Percentiles rank a stretch among this genome's conserved stretches.
Evolutionary conservation across 805 yeast genomes (phyloP).

Genomic region (Cyberlindnera euphorbiae): DNA sequence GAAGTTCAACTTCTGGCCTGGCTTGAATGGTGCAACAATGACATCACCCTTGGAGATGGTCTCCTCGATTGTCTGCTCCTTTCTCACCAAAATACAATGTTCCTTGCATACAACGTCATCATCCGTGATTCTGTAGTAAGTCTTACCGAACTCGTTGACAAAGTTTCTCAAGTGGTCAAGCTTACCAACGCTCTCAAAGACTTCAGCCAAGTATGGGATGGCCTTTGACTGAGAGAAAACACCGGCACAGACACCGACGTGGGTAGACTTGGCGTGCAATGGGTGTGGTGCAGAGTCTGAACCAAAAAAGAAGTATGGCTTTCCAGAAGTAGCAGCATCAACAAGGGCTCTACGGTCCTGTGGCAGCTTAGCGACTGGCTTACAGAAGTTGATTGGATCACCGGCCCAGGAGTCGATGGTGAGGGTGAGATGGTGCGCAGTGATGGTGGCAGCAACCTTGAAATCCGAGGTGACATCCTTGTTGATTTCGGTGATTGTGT

Average conservation of each 20-base stretch:
- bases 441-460: slow-evolving; percentile 84
- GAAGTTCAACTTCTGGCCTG: slow-evolving; percentile 75
- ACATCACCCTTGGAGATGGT: slow-evolving; percentile 40
- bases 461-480: slow-evolving; percentile 33
- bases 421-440: slow-evolving; percentile 89
- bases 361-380: slow-evolving; percentile 96
- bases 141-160: slow-evolving; percentile 68
- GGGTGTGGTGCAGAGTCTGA: slow-evolving; percentile 99
- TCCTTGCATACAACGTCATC: slow-evolving; percentile 41
- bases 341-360: slow-evolving; percentile 76
- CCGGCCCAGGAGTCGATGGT: slow-evolving; percentile 98
- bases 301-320: slow-evolving; percentile 92
- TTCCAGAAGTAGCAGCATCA: slow-evolving; percentile 86
- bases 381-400: slow-evolving; percentile 89
- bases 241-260: slow-evolving; percentile 93
- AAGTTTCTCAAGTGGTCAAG: slow-evolving; percentile 67
- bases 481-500: slow-evolving; percentile 67
- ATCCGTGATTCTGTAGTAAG: slow-evolving; percentile 59
- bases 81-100: slow-evolving; percentile 50
- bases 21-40: slow-evolving; percentile 77
- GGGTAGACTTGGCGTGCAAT: slow-evolving; percentile 66
- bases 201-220: slow-evolving; percentile 78
- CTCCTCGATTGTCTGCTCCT: slow-evolving; percentile 55
- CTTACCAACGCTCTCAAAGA: slow-evolving; percentile 63
- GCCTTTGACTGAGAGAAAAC: slow-evolving; percentile 88